Base-by-base conservation (phyloP, 306 rosid genomes). In the Abrus pulchellus region DNA sequence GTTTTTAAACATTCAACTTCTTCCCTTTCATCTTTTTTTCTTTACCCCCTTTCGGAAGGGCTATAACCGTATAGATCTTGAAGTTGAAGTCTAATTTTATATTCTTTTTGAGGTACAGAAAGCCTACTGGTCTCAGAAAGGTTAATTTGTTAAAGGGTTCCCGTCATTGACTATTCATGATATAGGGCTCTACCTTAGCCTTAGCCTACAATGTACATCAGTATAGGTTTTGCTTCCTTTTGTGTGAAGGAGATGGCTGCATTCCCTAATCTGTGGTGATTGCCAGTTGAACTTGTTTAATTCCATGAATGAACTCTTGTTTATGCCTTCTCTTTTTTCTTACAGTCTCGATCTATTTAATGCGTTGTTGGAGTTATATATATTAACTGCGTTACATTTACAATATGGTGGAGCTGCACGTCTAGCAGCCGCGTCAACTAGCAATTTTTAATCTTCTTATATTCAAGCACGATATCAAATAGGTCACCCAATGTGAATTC, bases 201-300 rank as follows among this genome's bases (percentile, higher is more conserved):
- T 63, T 27, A 56, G 79, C 84, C 85, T 86, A 9, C 77, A 59
- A 59, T 81, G 87, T 75, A 87, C 47, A 87, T 78, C 77, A 67
- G 61, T 59, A 71, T 80, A 79, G 84, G 63, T 28, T 55, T 68
- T 66, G 38, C 14, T 62, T 72, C 9, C 60, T 47, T 77, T 74
- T 30, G 69, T 52, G 85, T 50, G 52, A 45, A 75, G 63, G 28
- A 20, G 30, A 73, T 65, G n/a, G 1, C 60, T 77, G 59, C 78
- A 52, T 34, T 68, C 34, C 64, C 79, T 70, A 28, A 33, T 71
- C 9, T 70, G 36, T 80, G 68, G 70, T 30, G 56, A 68, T 27
- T 28, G 57, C 32, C 49, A 38, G 48, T 20, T 20, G 20, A 20
- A 57, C 9, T 41, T 72, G 49, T 78, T 71, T 62, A 9, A 45